phyloP scores from a whole-genome alignment of 306 rosid species.

The Corylus heterophylla region DNA sequence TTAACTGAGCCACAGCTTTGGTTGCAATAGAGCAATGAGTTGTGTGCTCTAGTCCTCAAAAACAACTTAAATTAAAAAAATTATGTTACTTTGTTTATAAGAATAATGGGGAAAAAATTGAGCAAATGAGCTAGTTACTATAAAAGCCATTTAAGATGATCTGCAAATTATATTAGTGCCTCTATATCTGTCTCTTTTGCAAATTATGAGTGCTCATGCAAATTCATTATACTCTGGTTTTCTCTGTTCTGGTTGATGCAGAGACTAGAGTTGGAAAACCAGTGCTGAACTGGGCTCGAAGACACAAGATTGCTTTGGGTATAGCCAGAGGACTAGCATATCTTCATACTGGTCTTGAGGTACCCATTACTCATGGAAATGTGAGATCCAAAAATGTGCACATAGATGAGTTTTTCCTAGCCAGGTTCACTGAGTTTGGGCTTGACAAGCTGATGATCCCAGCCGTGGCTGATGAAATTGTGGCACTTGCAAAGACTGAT shows the following conservation, averaged over 20 bases:
- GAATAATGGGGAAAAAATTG: not conserved
- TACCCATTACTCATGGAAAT: slow-evolving; percentile 85
- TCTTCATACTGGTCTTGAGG: slow-evolving; percentile 86
- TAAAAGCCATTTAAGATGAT: not conserved
- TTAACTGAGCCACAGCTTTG: not conserved
- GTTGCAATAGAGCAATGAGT: not conserved
- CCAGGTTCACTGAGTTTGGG: slow-evolving; percentile 77
- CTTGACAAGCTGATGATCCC: slow-evolving; percentile 90
- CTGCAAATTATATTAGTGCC: not conserved
- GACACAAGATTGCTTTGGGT: slow-evolving; percentile 89
- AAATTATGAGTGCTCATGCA: not conserved
- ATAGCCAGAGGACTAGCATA: slow-evolving; percentile 86
- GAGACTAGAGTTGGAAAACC: slow-evolving; percentile 83
- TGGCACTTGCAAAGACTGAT: slow-evolving; percentile 69
- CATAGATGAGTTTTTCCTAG: slow-evolving; percentile 78
- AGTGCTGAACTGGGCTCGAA: slow-evolving; percentile 90
- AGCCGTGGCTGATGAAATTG: slow-evolving; percentile 81
- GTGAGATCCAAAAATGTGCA: slow-evolving; percentile 87
- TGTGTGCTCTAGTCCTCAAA: not conserved
- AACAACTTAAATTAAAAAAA: not conserved
- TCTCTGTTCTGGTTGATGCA: slow-evolving; percentile 41
- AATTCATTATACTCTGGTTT: slow-evolving; percentile 13
- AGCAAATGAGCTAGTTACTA: not conserved
- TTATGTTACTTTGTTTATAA: not conserved
- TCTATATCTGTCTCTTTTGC: not conserved